Evolutionary conservation across 2,329 filamentous ascomycete species (phyloP).

Genomic region (Stromatinia cepivora): DNA sequence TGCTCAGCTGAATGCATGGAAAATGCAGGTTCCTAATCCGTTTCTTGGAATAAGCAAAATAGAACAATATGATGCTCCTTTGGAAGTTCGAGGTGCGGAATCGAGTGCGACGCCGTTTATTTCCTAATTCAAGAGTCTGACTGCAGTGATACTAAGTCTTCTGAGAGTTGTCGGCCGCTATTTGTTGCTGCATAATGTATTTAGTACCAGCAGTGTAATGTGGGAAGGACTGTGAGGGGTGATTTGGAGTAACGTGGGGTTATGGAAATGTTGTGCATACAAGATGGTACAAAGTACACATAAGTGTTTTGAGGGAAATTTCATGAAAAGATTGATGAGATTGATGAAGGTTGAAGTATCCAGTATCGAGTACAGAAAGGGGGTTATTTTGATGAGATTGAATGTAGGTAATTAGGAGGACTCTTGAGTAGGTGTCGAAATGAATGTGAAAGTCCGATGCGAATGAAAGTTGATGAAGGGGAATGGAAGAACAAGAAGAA

Average conservation of each 20-base stretch:
- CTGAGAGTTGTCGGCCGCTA: constrained; percentile 10
- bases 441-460: not conserved
- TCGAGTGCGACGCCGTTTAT: not conserved
- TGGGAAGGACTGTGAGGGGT: constrained; percentile 15
- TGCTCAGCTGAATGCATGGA: not conserved
- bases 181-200: constrained; percentile 17
- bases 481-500: not conserved
- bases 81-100: not conserved
- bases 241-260: constrained; percentile 19
- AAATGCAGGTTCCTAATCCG: not conserved
- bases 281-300: constrained; percentile 9
- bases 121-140: not conserved
- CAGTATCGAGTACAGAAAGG: not conserved
- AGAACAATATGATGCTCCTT: not conserved
- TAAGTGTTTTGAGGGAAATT: not conserved
- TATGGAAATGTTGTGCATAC: constrained; percentile 14
- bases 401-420: not conserved
- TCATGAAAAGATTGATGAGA: not conserved
- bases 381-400: not conserved
- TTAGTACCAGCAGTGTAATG: constrained; percentile 18
- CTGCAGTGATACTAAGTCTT: constrained; percentile 9
- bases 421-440: not conserved
- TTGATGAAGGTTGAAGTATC: not conserved
- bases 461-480: constrained; percentile 4
- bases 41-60: constrained; percentile 5